Evolutionary conservation across 306 rosid species (phyloP).

Genomic region (Delonix regia): DNA sequence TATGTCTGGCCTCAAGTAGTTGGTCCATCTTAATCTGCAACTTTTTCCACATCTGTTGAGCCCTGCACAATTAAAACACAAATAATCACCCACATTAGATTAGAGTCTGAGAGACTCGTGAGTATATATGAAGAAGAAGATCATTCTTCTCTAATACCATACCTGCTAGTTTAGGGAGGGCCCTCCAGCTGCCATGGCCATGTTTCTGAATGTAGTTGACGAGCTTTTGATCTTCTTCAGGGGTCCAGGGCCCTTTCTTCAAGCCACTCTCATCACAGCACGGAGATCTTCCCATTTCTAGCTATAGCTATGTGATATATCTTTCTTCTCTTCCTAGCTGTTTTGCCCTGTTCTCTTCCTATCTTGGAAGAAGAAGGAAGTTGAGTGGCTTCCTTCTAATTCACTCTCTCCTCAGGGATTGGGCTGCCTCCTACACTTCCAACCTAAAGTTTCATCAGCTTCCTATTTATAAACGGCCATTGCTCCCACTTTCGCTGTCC

Average conservation of each 20-base stretch:
- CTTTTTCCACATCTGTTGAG: slow-evolving; percentile 50
- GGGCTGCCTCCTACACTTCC: slow-evolving; percentile 21
- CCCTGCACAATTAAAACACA: slow-evolving; percentile 18
- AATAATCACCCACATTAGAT: not conserved
- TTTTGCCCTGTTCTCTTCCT: not conserved
- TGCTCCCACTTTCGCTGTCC: not conserved
- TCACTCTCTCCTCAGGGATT: not conserved
- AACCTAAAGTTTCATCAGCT: not conserved
- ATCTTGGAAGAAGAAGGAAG: slow-evolving; percentile 2
- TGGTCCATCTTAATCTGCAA: slow-evolving; percentile 48
- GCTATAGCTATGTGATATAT: not conserved
- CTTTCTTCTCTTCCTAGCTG: not conserved
- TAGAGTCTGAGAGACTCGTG: too few species aligned
- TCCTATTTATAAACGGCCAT: slow-evolving; percentile 27
- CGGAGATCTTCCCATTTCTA: slow-evolving; percentile 43
- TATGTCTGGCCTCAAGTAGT: slow-evolving; percentile 46
- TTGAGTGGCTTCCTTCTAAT: not conserved
- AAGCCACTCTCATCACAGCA: slow-evolving; percentile 41
- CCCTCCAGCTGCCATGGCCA: slow-evolving; percentile 47
- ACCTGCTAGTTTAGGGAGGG: slow-evolving; percentile 52
- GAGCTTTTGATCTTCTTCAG: slow-evolving; percentile 45
- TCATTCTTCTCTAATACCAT: too few species aligned
- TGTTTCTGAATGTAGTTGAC: slow-evolving; percentile 28
- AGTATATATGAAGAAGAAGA: too few species aligned
- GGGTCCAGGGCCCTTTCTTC: slow-evolving; percentile 53